A percentile compares a stretch with the other conserved stretches of the same genome.
phyloP scores from a whole-genome alignment of 140 eudicot genomes.

The Cichorium intybus region DNA sequence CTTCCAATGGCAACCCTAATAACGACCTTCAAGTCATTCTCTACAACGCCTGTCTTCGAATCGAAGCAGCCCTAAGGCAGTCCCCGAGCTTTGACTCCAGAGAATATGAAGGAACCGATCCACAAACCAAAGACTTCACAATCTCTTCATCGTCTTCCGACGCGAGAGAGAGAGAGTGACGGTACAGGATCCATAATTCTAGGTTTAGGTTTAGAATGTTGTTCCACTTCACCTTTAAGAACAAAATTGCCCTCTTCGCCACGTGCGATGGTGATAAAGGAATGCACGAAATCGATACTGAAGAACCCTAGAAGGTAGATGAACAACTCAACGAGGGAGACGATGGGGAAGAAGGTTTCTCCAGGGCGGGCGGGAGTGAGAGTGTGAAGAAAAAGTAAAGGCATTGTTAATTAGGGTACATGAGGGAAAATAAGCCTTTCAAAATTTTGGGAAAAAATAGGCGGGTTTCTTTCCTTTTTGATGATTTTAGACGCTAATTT shows the following conservation, averaged over 20 bases:
- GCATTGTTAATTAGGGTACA: too few species aligned
- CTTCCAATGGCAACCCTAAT: constrained; percentile 46
- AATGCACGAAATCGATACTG: constrained; percentile 61
- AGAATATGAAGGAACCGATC: constrained; percentile 55
- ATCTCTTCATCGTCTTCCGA: constrained; percentile 51
- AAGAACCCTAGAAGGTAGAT: constrained; percentile 51
- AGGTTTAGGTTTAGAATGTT: not conserved
- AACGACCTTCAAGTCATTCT: constrained; percentile 47
- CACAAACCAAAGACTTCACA: constrained; percentile 48
- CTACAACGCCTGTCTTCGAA: constrained; percentile 67
- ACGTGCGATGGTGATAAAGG: constrained; percentile 22
- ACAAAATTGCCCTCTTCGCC: constrained; percentile 23
- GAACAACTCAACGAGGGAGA: constrained; percentile 38
- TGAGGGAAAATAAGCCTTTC: too few species aligned
- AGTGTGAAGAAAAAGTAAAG: too few species aligned
- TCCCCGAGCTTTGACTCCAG: constrained; percentile 60
- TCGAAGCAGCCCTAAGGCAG: constrained; percentile 55
- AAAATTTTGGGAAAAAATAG: too few species aligned
- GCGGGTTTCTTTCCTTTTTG: too few species aligned
- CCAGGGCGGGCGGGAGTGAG: too few species aligned
- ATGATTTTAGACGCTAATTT: too few species aligned
- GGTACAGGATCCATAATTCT: constrained; percentile 3
- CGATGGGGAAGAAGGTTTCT: too few species aligned
- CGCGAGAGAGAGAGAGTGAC: not conserved
- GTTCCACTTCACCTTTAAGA: constrained; percentile 23